phyloP scores from a whole-genome alignment of 192 early-diverging fungal genomes.

The Entomortierella lignicola region DNA sequence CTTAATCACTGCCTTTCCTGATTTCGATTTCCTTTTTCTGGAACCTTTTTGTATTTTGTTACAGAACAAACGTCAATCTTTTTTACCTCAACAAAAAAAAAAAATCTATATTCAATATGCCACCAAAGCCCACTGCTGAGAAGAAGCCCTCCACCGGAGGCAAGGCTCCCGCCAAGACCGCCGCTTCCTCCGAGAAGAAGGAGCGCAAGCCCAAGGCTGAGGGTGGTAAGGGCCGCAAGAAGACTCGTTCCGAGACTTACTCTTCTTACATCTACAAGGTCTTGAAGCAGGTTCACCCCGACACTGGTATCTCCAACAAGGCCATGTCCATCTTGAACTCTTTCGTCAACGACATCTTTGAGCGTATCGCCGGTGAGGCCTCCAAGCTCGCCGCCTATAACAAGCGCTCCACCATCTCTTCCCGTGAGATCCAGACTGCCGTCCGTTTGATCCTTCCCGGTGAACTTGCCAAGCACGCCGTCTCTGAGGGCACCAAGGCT shows the following conservation, averaged over 20 bases:
- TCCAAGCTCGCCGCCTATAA: slow-evolving; percentile 93
- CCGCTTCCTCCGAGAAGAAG: slow-evolving; percentile 54
- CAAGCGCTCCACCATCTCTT: slow-evolving; percentile 96
- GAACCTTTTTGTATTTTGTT: neutral
- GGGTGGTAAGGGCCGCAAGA: slow-evolving; percentile 75
- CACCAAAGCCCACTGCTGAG: slow-evolving; percentile 65
- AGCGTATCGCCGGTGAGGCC: slow-evolving; percentile 89
- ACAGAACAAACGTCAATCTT: slow-evolving; percentile 2
- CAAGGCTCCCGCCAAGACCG: slow-evolving; percentile 62
- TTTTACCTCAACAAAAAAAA: slow-evolving; percentile 25
- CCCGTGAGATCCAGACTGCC: slow-evolving; percentile 93
- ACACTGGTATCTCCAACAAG: slow-evolving; percentile 97
- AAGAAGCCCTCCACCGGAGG: slow-evolving; percentile 72
- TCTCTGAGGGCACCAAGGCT: slow-evolving; percentile 98
- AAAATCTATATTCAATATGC: slow-evolving; percentile 39
- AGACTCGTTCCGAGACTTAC: slow-evolving; percentile 89
- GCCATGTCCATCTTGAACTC: slow-evolving; percentile 98
- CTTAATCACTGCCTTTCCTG: no score
- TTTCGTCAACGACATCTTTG: slow-evolving; percentile 98
- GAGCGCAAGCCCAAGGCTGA: slow-evolving; percentile 64
- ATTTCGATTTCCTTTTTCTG: neutral
- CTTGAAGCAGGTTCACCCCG: slow-evolving; percentile 97
- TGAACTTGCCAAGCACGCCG: slow-evolving; percentile 96
- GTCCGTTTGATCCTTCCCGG: slow-evolving; percentile 82
- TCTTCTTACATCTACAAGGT: slow-evolving; percentile 98